Percentiles rank a stretch among this genome's conserved stretches.
phyloP scores from a whole-genome alignment of 257 asterid species.

The Primulina tabacum region DNA sequence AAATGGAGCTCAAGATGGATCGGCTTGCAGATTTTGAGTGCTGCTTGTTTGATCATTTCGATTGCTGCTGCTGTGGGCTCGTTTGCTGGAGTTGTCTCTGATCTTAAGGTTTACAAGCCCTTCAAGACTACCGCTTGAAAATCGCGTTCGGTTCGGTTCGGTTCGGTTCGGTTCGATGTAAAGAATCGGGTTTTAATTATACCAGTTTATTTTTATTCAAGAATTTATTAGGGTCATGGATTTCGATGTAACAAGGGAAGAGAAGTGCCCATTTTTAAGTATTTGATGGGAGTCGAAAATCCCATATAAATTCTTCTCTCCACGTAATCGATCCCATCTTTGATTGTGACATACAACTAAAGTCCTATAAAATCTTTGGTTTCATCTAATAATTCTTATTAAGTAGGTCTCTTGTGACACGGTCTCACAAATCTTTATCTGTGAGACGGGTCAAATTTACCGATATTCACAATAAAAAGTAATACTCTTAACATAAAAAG shows the following conservation, averaged over 20 bases:
- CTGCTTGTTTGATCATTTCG: slow-evolving; percentile 41
- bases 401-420: too few species aligned
- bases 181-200: slow-evolving; percentile 19
- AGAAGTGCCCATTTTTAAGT: slow-evolving; percentile 26
- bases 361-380: background rate
- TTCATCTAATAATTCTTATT: background rate
- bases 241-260: slow-evolving; percentile 17
- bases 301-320: slow-evolving; percentile 18
- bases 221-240: slow-evolving; percentile 26
- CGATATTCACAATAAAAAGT: too few species aligned
- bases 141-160: background rate
- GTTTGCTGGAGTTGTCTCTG: slow-evolving; percentile 49
- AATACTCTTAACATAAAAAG: too few species aligned
- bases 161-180: background rate
- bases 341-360: background rate
- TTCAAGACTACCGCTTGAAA: slow-evolving; percentile 33
- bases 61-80: slow-evolving; percentile 60
- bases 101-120: slow-evolving; percentile 48
- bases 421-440: too few species aligned
- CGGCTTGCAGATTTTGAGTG: slow-evolving; percentile 41
- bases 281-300: slow-evolving; percentile 26
- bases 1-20: slow-evolving; percentile 74
- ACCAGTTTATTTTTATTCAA: slow-evolving; percentile 30
- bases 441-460: too few species aligned
- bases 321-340: background rate